Evolutionary conservation across 129 eudicot genomes (phyloP).

Genomic region (carrot (Daucus carota)): DNA sequence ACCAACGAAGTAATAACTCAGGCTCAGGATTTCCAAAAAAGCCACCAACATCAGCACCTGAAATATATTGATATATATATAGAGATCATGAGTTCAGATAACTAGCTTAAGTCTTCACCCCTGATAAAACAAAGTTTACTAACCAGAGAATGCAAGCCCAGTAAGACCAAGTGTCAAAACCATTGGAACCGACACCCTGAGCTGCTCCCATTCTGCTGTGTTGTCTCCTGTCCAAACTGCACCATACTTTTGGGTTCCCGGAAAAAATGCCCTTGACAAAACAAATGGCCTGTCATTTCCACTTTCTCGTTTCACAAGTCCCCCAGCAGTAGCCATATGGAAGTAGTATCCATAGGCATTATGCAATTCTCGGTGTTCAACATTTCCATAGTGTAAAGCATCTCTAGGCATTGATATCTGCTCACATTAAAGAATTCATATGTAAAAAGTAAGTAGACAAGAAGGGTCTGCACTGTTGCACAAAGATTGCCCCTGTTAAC

Average conservation of each 20-base stretch:
- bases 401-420: constrained; percentile 97
- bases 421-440: not conserved
- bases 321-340: constrained; percentile 93
- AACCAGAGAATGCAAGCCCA: constrained; percentile 84
- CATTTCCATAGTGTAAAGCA: constrained; percentile 75
- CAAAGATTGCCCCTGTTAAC: not conserved
- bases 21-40: constrained; percentile 96
- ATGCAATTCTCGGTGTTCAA: constrained; percentile 91
- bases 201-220: constrained; percentile 96
- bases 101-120: not conserved
- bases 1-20: constrained; percentile 96
- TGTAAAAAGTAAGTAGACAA: not conserved
- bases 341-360: constrained; percentile 93
- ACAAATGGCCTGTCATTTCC: constrained; percentile 94
- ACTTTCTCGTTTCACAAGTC: constrained; percentile 75
- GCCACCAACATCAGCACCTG: constrained; percentile 99
- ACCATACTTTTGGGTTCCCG: constrained; percentile 92
- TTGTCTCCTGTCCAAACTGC: constrained; percentile 99
- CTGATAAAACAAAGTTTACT: constrained; percentile 1
- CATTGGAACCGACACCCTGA: constrained; percentile 98
- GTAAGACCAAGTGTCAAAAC: constrained; percentile 81
- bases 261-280: constrained; percentile 84
- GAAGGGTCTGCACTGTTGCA: not conserved
- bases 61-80: not conserved
- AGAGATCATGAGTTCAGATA: not conserved